Evolutionary conservation across 2,329 filamentous ascomycete species (phyloP).

Genomic region (Penicillium freii): DNA sequence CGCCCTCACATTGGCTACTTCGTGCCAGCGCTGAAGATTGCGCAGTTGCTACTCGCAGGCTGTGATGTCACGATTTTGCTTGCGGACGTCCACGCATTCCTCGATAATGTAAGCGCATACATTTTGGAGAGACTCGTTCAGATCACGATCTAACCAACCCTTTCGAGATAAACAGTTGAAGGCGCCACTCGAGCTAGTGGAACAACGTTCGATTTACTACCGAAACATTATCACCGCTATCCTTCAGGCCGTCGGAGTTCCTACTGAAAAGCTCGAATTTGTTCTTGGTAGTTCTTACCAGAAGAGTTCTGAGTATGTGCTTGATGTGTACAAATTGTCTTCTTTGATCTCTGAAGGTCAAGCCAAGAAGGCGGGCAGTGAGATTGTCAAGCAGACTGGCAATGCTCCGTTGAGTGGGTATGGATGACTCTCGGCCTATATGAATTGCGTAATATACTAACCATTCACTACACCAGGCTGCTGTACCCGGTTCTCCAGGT

Average conservation of each 20-base stretch:
- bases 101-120: constrained; percentile 31
- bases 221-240: constrained; percentile 69
- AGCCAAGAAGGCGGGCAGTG: constrained; percentile 85
- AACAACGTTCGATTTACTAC: constrained; percentile 82
- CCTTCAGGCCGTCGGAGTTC: constrained; percentile 73
- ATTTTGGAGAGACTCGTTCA: too few relatives aligned
- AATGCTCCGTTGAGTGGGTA: constrained; percentile 51
- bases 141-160: not conserved
- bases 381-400: constrained; percentile 88
- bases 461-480: constrained; percentile 37
- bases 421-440: not conserved
- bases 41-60: constrained; percentile 78
- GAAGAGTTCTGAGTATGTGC: constrained; percentile 63
- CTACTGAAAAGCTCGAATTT: constrained; percentile 75
- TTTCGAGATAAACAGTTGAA: constrained; percentile 48
- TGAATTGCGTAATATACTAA: not conserved
- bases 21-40: constrained; percentile 83
- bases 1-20: constrained; percentile 13
- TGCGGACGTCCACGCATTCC: constrained; percentile 59
- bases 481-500: constrained; percentile 77
- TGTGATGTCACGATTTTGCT: constrained; percentile 80
- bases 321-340: constrained; percentile 81
- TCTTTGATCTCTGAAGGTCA: constrained; percentile 63
- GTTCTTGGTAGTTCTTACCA: constrained; percentile 85
- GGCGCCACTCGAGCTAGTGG: constrained; percentile 83